Evolutionary conservation across 2,329 filamentous ascomycete genomes (phyloP).

Genomic region (Aspergillus unguis): DNA sequence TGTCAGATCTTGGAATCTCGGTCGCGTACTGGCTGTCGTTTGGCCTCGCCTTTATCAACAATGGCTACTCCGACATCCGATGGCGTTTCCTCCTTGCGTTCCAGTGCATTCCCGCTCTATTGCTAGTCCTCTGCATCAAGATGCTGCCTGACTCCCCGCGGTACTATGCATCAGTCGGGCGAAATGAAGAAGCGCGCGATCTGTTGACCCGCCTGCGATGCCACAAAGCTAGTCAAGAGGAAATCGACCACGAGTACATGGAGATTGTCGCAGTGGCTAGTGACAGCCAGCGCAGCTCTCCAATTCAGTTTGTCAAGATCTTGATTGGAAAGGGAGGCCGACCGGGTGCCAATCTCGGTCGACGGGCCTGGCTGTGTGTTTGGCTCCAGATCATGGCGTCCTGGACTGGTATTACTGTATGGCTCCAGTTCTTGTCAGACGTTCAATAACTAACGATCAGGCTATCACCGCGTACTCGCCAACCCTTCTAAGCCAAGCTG

Average conservation of each 20-base stretch:
- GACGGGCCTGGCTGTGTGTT: slow-evolving; percentile 45
- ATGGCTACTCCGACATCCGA: slow-evolving; percentile 32
- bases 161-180: slow-evolving; percentile 32
- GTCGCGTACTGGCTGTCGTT: slow-evolving; percentile 38
- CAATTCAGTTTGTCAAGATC: slow-evolving; percentile 39
- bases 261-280: slow-evolving; percentile 36
- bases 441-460: slow-evolving; percentile 9
- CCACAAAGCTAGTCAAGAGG: slow-evolving; percentile 18
- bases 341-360: slow-evolving; percentile 33
- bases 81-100: slow-evolving; percentile 37
- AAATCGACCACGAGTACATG: slow-evolving; percentile 32
- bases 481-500: slow-evolving; percentile 28
- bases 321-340: slow-evolving; percentile 32
- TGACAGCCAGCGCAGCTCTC: slow-evolving; percentile 33
- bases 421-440: slow-evolving; percentile 31
- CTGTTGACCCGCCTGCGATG: slow-evolving; percentile 41
- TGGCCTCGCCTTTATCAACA: slow-evolving; percentile 33
- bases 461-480: slow-evolving; percentile 39
- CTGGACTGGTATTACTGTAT: slow-evolving; percentile 45
- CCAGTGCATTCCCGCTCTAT: slow-evolving; percentile 31
- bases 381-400: slow-evolving; percentile 47
- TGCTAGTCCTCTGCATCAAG: slow-evolving; percentile 28
- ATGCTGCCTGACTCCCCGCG: slow-evolving; percentile 34
- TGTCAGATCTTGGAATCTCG: slow-evolving; percentile 46
- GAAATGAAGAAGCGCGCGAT: slow-evolving; percentile 48